Evolutionary conservation across 352 stramenopile species (phyloP).

Genomic region (Pythium chondricola): DNA sequence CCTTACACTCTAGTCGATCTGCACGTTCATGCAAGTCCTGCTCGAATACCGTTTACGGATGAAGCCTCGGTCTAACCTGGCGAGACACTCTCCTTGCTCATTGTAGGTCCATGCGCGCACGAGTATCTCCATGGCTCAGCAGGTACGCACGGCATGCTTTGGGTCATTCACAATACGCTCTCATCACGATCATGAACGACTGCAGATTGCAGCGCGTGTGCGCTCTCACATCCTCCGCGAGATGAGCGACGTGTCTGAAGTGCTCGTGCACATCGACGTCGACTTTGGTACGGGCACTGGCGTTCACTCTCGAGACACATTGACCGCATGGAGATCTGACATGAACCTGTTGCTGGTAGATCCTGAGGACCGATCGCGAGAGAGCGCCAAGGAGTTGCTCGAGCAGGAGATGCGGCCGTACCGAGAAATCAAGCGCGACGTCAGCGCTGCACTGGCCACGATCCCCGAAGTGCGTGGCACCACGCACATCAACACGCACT

Average conservation of each 20-base stretch:
- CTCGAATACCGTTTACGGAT: no score
- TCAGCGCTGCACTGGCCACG: constrained; percentile 44
- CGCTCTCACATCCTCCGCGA: constrained; percentile 61
- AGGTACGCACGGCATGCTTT: constrained; percentile 24
- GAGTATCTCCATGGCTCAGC: constrained; percentile 80
- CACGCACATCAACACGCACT: constrained; percentile 82
- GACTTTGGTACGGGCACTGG: constrained; percentile 60
- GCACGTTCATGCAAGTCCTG: constrained; percentile 63
- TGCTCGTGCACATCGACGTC: constrained; percentile 84
- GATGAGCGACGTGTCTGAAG: constrained; percentile 77
- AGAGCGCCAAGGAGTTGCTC: constrained; percentile 24
- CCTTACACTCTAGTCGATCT: constrained; percentile 84
- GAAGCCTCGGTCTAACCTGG: no score
- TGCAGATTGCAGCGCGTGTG: constrained; percentile 59
- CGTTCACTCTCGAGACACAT: no score
- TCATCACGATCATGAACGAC: neutral
- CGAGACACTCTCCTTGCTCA: no score
- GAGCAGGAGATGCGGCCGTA: constrained; percentile 70
- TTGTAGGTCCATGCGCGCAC: constrained; percentile 67
- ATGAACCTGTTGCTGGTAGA: constrained; percentile 15
- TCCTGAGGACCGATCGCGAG: constrained; percentile 14
- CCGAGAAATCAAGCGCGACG: constrained; percentile 65
- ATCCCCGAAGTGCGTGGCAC: constrained; percentile 68
- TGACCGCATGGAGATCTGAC: neutral
- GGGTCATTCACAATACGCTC: neutral